Evolutionary conservation across 192 early-diverging fungal species (phyloP).

Genomic region (Podila epigama): DNA sequence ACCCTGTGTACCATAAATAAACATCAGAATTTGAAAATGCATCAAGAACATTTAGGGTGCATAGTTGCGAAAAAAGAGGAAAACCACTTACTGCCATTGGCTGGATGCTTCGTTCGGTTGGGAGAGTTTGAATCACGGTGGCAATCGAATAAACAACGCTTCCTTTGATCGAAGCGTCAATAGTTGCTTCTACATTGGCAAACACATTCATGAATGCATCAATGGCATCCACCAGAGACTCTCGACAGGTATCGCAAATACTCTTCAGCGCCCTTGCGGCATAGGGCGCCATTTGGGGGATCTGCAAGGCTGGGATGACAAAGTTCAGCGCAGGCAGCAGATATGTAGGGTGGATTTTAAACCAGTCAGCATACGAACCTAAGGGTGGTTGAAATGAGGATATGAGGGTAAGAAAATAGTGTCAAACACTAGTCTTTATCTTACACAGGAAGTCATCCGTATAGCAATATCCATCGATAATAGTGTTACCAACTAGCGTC

Average conservation of each 20-base stretch:
- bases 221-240: slow-evolving; percentile 63
- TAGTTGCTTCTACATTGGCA: slow-evolving; percentile 56
- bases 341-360: slow-evolving; percentile 66
- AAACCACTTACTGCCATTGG: slow-evolving; percentile 24
- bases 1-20: not conserved
- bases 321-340: slow-evolving; percentile 66
- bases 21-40: not conserved
- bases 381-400: slow-evolving; percentile 40
- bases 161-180: slow-evolving; percentile 45
- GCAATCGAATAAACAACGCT: slow-evolving; percentile 47
- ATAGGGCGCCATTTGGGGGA: slow-evolving; percentile 60
- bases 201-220: slow-evolving; percentile 68
- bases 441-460: no score
- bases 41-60: not conserved
- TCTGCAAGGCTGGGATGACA: slow-evolving; percentile 65
- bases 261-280: slow-evolving; percentile 72
- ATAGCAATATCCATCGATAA: not conserved
- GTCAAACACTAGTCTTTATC: not conserved
- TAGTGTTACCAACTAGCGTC: slow-evolving; percentile 50
- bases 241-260: slow-evolving; percentile 76
- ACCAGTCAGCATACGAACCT: slow-evolving; percentile 77
- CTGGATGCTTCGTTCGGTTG: slow-evolving; percentile 27
- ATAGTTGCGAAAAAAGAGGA: not conserved
- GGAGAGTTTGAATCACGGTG: slow-evolving; percentile 43
- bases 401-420: slow-evolving; percentile 21